phyloP scores from a whole-genome alignment of 208 protist genomes.

The Trypanosoma rangeli region DNA sequence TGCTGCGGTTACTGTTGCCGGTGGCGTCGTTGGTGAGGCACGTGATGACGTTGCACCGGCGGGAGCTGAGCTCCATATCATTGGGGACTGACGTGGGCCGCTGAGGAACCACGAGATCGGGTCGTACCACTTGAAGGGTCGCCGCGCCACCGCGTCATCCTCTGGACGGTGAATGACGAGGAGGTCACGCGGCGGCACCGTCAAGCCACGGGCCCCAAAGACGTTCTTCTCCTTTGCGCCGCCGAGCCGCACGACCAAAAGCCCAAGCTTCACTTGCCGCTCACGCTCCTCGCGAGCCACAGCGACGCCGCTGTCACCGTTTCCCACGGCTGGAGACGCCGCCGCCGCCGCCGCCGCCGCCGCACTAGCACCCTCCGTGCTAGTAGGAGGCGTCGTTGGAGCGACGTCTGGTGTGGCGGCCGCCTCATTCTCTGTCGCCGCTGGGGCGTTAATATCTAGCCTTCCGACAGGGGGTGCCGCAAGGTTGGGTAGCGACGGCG shows the following conservation, averaged over 20 bases:
- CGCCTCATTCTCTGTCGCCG: background rate
- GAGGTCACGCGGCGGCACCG: slow-evolving; percentile 41
- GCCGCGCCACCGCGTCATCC: slow-evolving; percentile 36
- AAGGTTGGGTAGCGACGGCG: slow-evolving; percentile 11
- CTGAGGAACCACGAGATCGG: slow-evolving; percentile 72
- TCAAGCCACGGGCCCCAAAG: slow-evolving; percentile 39
- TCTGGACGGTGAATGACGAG: slow-evolving; percentile 59
- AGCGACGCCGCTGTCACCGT: background rate
- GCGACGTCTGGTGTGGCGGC: background rate
- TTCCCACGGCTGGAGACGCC: too few relatives aligned
- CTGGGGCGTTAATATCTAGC: slow-evolving; percentile 11
- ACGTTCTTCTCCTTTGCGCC: slow-evolving; percentile 47
- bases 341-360: background rate
- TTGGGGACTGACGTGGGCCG: slow-evolving; percentile 47
- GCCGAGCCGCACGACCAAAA: slow-evolving; percentile 64
- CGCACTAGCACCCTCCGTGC: background rate
- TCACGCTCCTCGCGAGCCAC: slow-evolving; percentile 31
- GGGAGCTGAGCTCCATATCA: slow-evolving; percentile 18
- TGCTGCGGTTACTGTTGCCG: background rate
- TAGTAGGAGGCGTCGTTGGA: background rate
- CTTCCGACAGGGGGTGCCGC: background rate
- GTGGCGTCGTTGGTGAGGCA: background rate
- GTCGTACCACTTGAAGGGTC: slow-evolving; percentile 61
- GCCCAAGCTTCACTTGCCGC: slow-evolving; percentile 55
- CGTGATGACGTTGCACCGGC: background rate